Conservation (phyloP, 352 stramenopile genomes). For the Pythium rishiriense region DNA sequence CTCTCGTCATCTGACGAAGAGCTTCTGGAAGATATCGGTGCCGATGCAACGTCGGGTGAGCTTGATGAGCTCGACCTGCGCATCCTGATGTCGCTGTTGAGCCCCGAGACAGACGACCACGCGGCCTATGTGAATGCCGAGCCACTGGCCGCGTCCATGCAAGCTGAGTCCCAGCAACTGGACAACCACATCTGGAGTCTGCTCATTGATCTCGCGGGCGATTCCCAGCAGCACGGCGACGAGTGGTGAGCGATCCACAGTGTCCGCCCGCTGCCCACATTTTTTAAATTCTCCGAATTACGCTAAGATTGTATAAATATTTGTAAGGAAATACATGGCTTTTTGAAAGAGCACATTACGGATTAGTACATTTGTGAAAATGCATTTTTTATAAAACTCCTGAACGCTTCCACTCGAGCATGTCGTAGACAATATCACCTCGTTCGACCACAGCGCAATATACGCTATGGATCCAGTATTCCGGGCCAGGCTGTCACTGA, state of each 20-base stretch:
- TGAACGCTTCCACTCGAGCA: too few species aligned
- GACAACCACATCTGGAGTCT: conserved; percentile 11
- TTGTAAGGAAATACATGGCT: too few species aligned
- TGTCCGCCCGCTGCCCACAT: too few species aligned
- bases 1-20: conserved; percentile 5
- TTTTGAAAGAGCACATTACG: too few species aligned
- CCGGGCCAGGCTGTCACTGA: too few species aligned
- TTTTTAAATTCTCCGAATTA: too few species aligned
- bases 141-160: background rate
- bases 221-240: background rate
- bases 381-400: too few species aligned
- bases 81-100: conserved; percentile 9
- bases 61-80: conserved; percentile 13
- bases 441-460: too few species aligned
- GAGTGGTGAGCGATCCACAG: background rate
- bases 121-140: background rate
- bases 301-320: too few species aligned
- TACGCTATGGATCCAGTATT: too few species aligned
- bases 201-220: conserved; percentile 1
- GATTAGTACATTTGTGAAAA: too few species aligned
- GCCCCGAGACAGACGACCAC: background rate
- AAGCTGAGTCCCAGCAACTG: conserved; percentile 1
- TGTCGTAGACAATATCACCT: too few species aligned
- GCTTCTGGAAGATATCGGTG: background rate
- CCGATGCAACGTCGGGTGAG: background rate